These are phyloP conservation scores for Collybia nuda DNA, from an alignment of 768 basidiomycete genomes.

Conservation along the genomic window DNA sequence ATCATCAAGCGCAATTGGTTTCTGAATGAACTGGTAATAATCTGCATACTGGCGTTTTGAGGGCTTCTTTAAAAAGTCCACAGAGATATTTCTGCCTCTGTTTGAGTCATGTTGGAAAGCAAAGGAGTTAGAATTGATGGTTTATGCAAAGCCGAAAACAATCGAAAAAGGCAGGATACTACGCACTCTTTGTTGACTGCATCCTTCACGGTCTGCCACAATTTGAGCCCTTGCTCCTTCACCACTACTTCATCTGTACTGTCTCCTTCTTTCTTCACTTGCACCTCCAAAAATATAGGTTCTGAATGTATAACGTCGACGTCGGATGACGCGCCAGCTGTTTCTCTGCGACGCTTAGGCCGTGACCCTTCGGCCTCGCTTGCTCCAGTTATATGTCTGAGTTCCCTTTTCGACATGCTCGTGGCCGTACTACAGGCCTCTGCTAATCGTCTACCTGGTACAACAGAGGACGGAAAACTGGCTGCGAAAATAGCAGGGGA, in stretches of 20 bases:
- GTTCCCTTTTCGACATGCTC: conserved; percentile 42
- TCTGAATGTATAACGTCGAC: conserved; percentile 37
- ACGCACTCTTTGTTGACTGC: conserved; percentile 89
- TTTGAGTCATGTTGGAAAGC: conserved; percentile 19
- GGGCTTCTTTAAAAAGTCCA: conserved; percentile 68
- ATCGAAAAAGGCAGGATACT: conserved; percentile 46
- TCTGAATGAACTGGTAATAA: conserved; percentile 79
- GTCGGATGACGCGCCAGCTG: conserved; percentile 36
- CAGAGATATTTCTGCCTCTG: conserved; percentile 64
- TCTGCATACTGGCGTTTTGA: conserved; percentile 77
- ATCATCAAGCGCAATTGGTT: conserved; percentile 86
- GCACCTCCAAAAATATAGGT: conserved; percentile 22
- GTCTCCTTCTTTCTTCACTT: conserved; percentile 16
- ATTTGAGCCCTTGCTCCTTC: conserved; percentile 65
- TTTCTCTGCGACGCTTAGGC: conserved; percentile 44
- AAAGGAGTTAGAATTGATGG: conserved; percentile 25
- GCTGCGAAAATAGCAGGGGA: conserved; percentile 7
- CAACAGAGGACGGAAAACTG: conserved; percentile 4
- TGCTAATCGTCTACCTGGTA: conserved; percentile 5
- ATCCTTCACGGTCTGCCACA: conserved; percentile 81
- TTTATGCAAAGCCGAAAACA: conserved; percentile 30
- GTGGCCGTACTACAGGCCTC: neutral
- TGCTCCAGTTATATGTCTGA: conserved; percentile 30
- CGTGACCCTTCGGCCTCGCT: conserved; percentile 38
- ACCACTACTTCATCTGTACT: conserved; percentile 37